Conservation (phyloP, 2,329 filamentous ascomycete species). For the Claviceps fusiformis region DNA sequence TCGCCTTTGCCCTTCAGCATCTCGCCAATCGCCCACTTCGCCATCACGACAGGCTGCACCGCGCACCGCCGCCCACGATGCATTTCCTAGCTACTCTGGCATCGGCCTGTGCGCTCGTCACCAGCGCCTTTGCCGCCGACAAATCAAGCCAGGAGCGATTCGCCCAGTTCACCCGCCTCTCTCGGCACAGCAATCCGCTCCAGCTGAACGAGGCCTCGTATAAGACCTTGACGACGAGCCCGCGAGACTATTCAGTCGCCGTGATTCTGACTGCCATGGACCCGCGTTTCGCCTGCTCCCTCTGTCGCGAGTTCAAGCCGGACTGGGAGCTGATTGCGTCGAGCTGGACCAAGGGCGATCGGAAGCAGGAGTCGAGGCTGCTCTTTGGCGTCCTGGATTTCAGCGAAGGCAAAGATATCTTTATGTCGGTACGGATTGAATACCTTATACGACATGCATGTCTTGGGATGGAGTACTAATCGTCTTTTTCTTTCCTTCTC, state of each 20-base stretch:
- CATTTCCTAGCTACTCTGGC: constrained; percentile 51
- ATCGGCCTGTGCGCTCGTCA: constrained; percentile 47
- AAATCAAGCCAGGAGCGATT: constrained; percentile 54
- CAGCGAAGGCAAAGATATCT: constrained; percentile 65
- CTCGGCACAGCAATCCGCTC: constrained; percentile 51
- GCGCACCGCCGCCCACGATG: constrained; percentile 37
- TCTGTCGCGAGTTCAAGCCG: constrained; percentile 84
- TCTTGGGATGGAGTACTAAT: neutral
- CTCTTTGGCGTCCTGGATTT: constrained; percentile 85
- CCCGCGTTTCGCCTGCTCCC: constrained; percentile 64
- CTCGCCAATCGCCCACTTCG: constrained; percentile 4
- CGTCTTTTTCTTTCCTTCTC: neutral
- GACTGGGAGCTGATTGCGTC: constrained; percentile 82
- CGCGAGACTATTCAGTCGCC: constrained; percentile 71
- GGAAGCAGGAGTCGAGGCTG: constrained; percentile 55
- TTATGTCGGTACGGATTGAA: constrained; percentile 57
- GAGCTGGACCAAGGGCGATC: constrained; percentile 81
- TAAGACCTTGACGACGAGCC: constrained; percentile 57
- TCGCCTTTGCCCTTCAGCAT: neutral
- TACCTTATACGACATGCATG: neutral
- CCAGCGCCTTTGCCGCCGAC: constrained; percentile 49
- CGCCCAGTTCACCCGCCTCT: constrained; percentile 54
- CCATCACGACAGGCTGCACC: constrained; percentile 1
- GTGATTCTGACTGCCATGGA: constrained; percentile 83
- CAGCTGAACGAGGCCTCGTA: constrained; percentile 69